Conservation (phyloP, 371 early-diverging fungal species). For the Chytridium lagenaria region DNA sequence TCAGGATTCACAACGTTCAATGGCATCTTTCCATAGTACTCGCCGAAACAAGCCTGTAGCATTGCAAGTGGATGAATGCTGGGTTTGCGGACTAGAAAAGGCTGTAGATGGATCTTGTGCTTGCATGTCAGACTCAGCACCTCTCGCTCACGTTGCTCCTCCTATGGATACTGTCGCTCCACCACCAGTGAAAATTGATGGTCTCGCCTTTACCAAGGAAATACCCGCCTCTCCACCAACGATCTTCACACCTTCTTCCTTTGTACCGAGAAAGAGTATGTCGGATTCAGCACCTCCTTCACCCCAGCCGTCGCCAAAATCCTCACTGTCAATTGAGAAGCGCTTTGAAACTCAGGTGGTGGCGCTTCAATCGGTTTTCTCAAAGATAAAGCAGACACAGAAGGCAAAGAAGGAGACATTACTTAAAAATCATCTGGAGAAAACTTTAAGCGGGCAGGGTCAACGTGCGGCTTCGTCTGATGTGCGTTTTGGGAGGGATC, state of each 20-base stretch:
- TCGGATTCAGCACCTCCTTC: too few relatives aligned
- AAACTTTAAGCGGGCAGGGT: background rate
- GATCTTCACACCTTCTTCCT: too few relatives aligned
- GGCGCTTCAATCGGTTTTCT: slow-evolving; percentile 2
- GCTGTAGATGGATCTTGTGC: too few relatives aligned
- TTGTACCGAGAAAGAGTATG: too few relatives aligned
- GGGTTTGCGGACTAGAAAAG: background rate
- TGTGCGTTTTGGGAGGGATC: background rate
- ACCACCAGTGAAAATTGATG: too few relatives aligned
- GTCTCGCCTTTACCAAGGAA: too few relatives aligned
- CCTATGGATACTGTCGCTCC: too few relatives aligned
- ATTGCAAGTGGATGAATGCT: background rate
- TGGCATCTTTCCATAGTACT: background rate
- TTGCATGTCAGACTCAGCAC: too few relatives aligned
- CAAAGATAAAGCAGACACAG: slow-evolving; percentile 12
- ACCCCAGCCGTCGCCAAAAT: background rate
- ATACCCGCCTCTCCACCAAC: too few relatives aligned
- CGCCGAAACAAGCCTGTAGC: background rate
- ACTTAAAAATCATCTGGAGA: background rate
- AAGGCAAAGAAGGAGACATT: slow-evolving; percentile 8
- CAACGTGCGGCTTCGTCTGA: background rate
- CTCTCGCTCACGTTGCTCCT: too few relatives aligned
- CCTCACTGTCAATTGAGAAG: slow-evolving; percentile 8
- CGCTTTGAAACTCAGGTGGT: slow-evolving; percentile 7
- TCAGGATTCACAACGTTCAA: background rate